Evolutionary conservation across 805 yeast genomes (phyloP).

Genomic region (Myxozyma sirexii): DNA sequence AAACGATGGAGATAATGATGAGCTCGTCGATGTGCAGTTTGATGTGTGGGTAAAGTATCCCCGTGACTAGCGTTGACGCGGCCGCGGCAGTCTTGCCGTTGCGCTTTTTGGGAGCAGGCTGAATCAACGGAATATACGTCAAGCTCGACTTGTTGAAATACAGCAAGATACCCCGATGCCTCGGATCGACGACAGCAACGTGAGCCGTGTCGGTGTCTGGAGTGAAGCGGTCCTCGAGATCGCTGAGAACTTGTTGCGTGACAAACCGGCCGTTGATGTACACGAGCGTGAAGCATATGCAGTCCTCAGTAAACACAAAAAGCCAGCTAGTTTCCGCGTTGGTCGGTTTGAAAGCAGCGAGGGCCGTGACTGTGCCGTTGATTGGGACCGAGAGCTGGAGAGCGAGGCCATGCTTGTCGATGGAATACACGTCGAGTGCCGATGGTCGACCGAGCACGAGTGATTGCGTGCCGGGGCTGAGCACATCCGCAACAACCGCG

Average conservation of each 20-base stretch:
- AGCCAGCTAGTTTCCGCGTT: constrained; percentile 23
- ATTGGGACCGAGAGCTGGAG: constrained; percentile 25
- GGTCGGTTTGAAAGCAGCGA: constrained; percentile 22
- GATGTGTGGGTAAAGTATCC: constrained; percentile 17
- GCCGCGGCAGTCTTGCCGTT: constrained; percentile 1
- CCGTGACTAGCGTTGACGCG: neutral
- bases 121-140: constrained; percentile 26
- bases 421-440: constrained; percentile 25
- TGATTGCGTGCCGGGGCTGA: constrained; percentile 12
- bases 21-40: constrained; percentile 29
- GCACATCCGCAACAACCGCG: constrained; percentile 30
- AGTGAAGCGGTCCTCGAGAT: constrained; percentile 25
- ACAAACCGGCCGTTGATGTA: constrained; percentile 13
- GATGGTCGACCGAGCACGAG: constrained; percentile 30
- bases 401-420: constrained; percentile 19
- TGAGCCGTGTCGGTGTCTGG: constrained; percentile 29
- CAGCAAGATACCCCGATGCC: constrained; percentile 24
- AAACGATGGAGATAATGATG: constrained; percentile 21
- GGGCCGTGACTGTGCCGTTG: constrained; percentile 21
- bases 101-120: constrained; percentile 5
- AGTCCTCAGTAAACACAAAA: constrained; percentile 28
- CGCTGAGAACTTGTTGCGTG: constrained; percentile 22
- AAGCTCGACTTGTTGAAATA: constrained; percentile 20
- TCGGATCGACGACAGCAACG: constrained; percentile 26
- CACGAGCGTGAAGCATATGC: constrained; percentile 21